Evolutionary conservation across 2,329 filamentous ascomycete species (phyloP), one percentile per base, ranked within the genome.

Genomic region (Akanthomyces uredinophilus): DNA sequence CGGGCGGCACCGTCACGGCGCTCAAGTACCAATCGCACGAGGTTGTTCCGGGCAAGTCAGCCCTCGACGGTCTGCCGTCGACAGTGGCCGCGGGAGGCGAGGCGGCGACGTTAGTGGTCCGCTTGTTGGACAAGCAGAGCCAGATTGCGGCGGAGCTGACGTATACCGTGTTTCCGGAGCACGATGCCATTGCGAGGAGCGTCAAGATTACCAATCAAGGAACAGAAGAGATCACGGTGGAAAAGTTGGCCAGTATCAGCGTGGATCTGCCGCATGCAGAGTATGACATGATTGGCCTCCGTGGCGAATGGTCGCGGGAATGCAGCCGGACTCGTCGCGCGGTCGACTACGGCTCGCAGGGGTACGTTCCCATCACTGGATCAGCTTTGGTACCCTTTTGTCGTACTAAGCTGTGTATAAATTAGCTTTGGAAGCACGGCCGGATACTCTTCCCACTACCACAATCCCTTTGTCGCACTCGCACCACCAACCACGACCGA

Each of bases 391-490:
- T n/a, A n/a, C n/a, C n/a, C n/a, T n/a, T n/a, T 16, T 39, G 37
- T 13, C 14, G 47, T 51, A 24, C 49, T 49, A 43, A 57, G 18
- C 18, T 50, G 18, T 27, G 11, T 22, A 43, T 29, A 5, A 5
- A 27, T 64, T 46, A 85, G 84, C 5, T 88, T 88, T 68, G 82
- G 83, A 16, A 87, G 84, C 66, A 81, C 77, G 0, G 80, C 79
- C 4, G 86, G 86, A 1, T 88, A 86, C 68, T 84, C 85, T 0
- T 87, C 85, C 0, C 84, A 87, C 66, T 74, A 84, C 1, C 83
- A 87, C 68, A 88, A 88, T 65, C 85, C 86, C 0, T 88, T 88
- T 73, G 75, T 88, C 20, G 78, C 83, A 0, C 71, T 89, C 1
- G 77, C 83, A 0, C 75, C 81, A 4, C 81, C 84, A 0, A 75